A percentile compares a stretch with the other conserved stretches of the same genome.
Evolutionary conservation across 805 yeast genomes (phyloP).

Genomic region (Saccharomycodes ludwigii): DNA sequence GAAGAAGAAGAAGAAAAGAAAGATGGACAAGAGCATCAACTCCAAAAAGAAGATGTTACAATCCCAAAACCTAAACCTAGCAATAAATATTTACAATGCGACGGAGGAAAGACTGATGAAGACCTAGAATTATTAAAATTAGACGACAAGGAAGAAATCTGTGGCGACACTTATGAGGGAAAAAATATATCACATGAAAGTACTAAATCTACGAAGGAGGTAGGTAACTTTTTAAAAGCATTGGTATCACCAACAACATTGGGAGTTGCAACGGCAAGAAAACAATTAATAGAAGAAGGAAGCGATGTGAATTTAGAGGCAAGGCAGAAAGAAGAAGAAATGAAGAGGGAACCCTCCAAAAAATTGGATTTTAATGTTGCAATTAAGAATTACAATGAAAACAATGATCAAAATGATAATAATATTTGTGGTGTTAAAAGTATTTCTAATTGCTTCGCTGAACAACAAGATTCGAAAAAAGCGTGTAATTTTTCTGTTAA

Average conservation of each 20-base stretch:
- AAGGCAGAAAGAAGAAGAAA: neutral
- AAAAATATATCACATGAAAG: conserved; percentile 8
- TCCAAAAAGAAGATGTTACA: neutral
- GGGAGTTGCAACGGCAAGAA: conserved; percentile 20
- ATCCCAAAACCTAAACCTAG: neutral
- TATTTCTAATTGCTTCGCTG: conserved; percentile 1
- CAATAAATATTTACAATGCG: neutral
- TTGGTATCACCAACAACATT: conserved; percentile 19
- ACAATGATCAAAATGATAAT: neutral
- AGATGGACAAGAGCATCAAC: conserved; percentile 3
- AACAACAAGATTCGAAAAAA: conserved; percentile 9
- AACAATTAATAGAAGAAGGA: too few species aligned
- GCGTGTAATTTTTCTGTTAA: conserved; percentile 16
- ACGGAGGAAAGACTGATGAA: neutral
- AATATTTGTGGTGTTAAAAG: neutral
- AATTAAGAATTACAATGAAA: conserved; percentile 1
- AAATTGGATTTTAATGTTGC: neutral
- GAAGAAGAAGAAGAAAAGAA: conserved; percentile 1
- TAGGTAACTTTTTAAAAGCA: conserved; percentile 11
- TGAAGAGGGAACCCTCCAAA: neutral
- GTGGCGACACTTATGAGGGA: conserved; percentile 1
- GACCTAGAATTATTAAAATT: neutral
- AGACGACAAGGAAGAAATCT: conserved; percentile 1
- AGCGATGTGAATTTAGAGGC: conserved; percentile 9
- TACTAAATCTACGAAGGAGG: too few species aligned